Base-by-base conservation (phyloP, 768 basidiomycete genomes). In the Hydnomerulius pinastri region DNA sequence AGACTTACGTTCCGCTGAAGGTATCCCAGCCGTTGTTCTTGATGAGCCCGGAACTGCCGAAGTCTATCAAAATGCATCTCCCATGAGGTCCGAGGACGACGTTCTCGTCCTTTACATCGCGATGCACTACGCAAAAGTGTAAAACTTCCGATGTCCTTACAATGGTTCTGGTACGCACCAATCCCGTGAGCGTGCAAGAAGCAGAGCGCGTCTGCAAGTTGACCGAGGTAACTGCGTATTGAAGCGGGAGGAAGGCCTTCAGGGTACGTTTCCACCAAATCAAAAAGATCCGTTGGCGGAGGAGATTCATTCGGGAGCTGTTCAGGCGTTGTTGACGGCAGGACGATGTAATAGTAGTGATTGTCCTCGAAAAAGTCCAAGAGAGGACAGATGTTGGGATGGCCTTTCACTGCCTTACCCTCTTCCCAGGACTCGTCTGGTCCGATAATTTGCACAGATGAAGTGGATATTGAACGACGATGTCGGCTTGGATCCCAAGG, bases 91-190 rank as follows among this genome's bases (percentile, higher is more conserved):
- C 90, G 36, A 93, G 77, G 30, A 93, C 86, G 13, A 93, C 89
- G 66, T 98, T 97, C 69, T 99, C 96, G 61, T 99, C 96, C 71
- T 99, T 99, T 69, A 99, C 86, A 63, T 99, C 96, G 45, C 96
- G 90, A 69, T 99, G 96, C 9, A 98, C 90, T 91, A 56, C 4
- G 9, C 18, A 40, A 23, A 47, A 40, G 33, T 44, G 47, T 57
- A 42, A 58, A 32, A 35, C 41, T 28, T 52, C 50, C 54, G 54
- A 37, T 41, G 35, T 36, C 38, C 30, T n/a, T 18, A 18, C 21
- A 11, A 43, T 38, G 2, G 10, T 18, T 4, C 4, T 29, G 43
- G 54, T 10, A 59, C 83, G 65, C 62, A 89, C 96, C 91, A 51
- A 99, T 97, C 46, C 92, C 93, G 57, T 87, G 90, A 8, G 83